phyloP scores from a whole-genome alignment of 305 asterid genomes.

The Solanum aculeatissimum region DNA sequence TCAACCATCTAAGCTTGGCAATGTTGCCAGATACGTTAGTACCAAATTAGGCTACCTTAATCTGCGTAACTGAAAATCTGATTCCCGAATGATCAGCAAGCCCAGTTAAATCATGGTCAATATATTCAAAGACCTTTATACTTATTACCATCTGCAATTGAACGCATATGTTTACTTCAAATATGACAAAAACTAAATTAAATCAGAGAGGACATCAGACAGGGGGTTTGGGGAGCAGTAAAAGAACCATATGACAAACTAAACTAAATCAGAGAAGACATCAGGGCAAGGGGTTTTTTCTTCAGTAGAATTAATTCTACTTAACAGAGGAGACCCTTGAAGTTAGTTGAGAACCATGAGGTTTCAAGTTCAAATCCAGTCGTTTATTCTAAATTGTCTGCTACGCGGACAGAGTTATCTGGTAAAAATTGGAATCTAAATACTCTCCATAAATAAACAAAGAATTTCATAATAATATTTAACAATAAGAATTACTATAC shows the following conservation, averaged over 20 bases:
- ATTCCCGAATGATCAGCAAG: conserved; percentile 94
- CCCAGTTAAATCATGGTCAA: conserved; percentile 95
- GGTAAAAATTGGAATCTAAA: too few relatives aligned
- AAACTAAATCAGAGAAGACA: too few relatives aligned
- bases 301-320: too few relatives aligned
- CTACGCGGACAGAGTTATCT: too few relatives aligned
- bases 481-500: too few relatives aligned
- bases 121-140: conserved; percentile 87
- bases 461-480: too few relatives aligned
- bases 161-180: conserved; percentile 4
- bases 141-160: conserved; percentile 68
- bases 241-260: background rate
- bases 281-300: too few relatives aligned
- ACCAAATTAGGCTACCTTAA: conserved; percentile 45
- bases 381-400: too few relatives aligned
- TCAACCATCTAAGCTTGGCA: background rate
- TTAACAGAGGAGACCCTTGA: too few relatives aligned
- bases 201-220: background rate
- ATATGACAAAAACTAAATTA: background rate
- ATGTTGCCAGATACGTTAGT: background rate
- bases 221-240: background rate
- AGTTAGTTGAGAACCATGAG: too few relatives aligned
- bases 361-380: too few relatives aligned
- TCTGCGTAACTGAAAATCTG: conserved; percentile 83
- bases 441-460: too few relatives aligned